Base-by-base conservation (phyloP, 306 rosid species). In the Castanea crenata region DNA sequence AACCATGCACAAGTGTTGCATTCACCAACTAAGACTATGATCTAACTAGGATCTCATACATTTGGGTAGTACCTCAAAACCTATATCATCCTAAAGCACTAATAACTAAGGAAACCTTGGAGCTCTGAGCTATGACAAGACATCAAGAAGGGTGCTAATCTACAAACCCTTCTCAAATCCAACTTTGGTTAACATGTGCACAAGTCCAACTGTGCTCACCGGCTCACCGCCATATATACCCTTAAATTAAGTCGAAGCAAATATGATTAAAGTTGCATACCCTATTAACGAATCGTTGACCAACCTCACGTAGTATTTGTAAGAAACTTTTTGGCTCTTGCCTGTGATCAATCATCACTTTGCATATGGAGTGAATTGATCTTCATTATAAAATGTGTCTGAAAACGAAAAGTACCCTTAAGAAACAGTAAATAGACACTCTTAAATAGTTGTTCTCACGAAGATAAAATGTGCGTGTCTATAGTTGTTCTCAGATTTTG, bases 271-370 rank as follows among this genome's bases (percentile, higher is more conserved):
- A 34, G 6, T 9, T 25, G 16, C 69, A 69, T 85, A 93, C 97
- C 97, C 85, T 88, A 21, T 67, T 4, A 76, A 92, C 56, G 78
- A 92, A 79, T 83, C 90, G 83, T 81, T 94, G 87, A 14, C 72
- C 93, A 3, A 97, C 92, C 82, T 94, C 97, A 57, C 91, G 83
- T 78, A 94, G 73, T 74, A 94, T 88, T 77, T 94, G 97, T 72
- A 91, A 75, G 23, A 23, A 23, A 23, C 23, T 23, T 23, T 23
- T 23, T 23, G 23, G 23, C 23, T 23, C 23, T 23, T 23, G 23
- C 23, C 23, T 23, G 23, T 23, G 23, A 23, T 23, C 23, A 23
- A 23, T 23, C 23, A 23, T 23, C 23, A 23, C 23, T 23, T 23
- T 23, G 0, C 23, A 23, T 1, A 23, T 23, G 23, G 1, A 23